Percentiles rank a stretch among this genome's conserved stretches.
phyloP scores from a whole-genome alignment of 1,139 yeast genomes.

The Suhomyces yuchorum region DNA sequence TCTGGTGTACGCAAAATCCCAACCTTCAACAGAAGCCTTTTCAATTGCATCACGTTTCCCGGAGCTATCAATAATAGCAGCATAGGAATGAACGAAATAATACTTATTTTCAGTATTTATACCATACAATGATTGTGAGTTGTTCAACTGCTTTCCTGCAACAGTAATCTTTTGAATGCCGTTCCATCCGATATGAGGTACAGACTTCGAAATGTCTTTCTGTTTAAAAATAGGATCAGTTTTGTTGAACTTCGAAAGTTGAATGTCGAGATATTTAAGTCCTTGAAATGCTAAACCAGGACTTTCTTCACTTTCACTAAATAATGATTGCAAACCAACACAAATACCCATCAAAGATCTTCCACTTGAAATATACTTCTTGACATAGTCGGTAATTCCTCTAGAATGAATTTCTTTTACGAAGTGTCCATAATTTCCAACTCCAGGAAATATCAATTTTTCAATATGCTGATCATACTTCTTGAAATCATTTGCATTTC shows the following conservation, averaged over 20 bases:
- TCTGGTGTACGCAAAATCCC: conserved; percentile 72
- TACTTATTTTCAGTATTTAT: conserved; percentile 68
- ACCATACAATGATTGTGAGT: conserved; percentile 51
- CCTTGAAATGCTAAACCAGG: conserved; percentile 56
- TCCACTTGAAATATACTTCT: conserved; percentile 67
- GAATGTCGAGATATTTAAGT: conserved; percentile 50
- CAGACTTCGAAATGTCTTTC: conserved; percentile 56
- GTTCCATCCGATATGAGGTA: conserved; percentile 98
- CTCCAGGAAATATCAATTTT: conserved; percentile 83
- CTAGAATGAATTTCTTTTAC: conserved; percentile 65
- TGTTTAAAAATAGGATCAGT: conserved; percentile 34
- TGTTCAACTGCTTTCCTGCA: conserved; percentile 19
- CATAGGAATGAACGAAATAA: conserved; percentile 94
- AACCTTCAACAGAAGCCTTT: conserved; percentile 51
- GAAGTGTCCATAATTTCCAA: conserved; percentile 94
- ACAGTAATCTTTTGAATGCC: conserved; percentile 27
- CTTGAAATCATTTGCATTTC: conserved; percentile 37
- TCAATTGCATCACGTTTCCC: conserved; percentile 33
- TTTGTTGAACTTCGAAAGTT: conserved; percentile 60
- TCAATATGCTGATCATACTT: conserved; percentile 47
- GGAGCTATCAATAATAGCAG: conserved; percentile 54
- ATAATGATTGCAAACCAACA: conserved; percentile 89
- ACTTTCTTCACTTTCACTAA: conserved; percentile 74
- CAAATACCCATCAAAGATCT: conserved; percentile 93
- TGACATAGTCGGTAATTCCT: conserved; percentile 66